phyloP scores from a whole-genome alignment of 2,329 filamentous ascomycete genomes.

The Penicillium sp. region DNA sequence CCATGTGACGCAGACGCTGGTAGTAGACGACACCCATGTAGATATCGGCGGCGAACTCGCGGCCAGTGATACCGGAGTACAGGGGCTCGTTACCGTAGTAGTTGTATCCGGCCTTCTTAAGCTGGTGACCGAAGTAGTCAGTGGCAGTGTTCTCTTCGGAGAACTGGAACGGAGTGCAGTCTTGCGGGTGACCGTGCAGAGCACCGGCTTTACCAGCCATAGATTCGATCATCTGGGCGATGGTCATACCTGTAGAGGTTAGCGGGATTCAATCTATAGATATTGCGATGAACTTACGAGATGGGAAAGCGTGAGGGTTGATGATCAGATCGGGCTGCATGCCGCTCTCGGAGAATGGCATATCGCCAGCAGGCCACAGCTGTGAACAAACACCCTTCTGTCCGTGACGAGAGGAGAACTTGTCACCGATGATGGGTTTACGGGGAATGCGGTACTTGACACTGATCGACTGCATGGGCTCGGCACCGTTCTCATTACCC shows the following conservation, averaged over 20 bases:
- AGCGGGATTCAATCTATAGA: not conserved
- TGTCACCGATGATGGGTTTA: conserved; percentile 92
- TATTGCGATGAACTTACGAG: conserved; percentile 54
- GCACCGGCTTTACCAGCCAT: conserved; percentile 93
- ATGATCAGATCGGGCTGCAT: conserved; percentile 98
- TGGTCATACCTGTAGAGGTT: conserved; percentile 70
- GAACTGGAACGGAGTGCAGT: conserved; percentile 93
- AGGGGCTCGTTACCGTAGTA: conserved; percentile 98
- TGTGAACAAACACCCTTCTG: conserved; percentile 97
- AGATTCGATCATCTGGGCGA: conserved; percentile 98
- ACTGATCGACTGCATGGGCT: conserved; percentile 83
- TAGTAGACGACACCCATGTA: conserved; percentile 98
- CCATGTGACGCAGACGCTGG: conserved; percentile 97
- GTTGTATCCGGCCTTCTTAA: conserved; percentile 94
- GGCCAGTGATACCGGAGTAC: conserved; percentile 95
- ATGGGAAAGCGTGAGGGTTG: conserved; percentile 98
- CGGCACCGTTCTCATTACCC: conserved; percentile 77
- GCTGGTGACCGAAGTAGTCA: conserved; percentile 94
- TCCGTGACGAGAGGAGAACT: conserved; percentile 97
- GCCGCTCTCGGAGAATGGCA: conserved; percentile 95
- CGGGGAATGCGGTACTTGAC: conserved; percentile 92
- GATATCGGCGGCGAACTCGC: conserved; percentile 91
- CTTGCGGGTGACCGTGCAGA: conserved; percentile 92
- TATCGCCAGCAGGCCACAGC: conserved; percentile 89
- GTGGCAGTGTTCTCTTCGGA: conserved; percentile 87